Evolutionary conservation across 768 basidiomycete genomes (phyloP).

Genomic region (Kwoniella heveanensis): DNA sequence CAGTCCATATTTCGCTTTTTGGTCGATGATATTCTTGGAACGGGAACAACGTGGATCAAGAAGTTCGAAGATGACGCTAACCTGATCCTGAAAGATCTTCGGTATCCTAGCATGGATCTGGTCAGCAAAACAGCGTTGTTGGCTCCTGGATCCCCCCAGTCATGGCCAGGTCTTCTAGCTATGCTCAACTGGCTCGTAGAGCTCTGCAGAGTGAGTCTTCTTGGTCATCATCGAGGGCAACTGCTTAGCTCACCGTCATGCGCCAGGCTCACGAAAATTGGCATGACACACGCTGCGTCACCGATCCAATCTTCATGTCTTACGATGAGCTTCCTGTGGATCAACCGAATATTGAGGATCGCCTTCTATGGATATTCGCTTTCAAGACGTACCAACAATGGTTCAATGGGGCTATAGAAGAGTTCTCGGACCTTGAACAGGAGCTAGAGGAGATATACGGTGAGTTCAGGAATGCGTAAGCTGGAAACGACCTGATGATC

Average conservation of each 20-base stretch:
- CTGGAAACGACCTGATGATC: no score
- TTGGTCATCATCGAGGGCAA: no score
- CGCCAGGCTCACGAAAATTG: conserved; percentile 51
- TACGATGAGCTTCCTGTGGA: conserved; percentile 46
- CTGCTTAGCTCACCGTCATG: no score
- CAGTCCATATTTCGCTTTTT: conserved; percentile 80
- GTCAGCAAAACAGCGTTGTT: conserved; percentile 85
- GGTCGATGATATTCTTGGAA: conserved; percentile 64
- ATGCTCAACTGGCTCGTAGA: conserved; percentile 91
- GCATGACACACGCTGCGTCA: conserved; percentile 46
- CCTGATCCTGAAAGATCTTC: conserved; percentile 69
- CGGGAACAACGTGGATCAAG: conserved; percentile 61
- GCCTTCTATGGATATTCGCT: conserved; percentile 46
- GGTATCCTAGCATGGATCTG: conserved; percentile 77
- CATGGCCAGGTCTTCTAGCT: conserved; percentile 87
- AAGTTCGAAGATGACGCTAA: conserved; percentile 83
- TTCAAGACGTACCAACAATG: conserved; percentile 46
- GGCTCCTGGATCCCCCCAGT: conserved; percentile 83
- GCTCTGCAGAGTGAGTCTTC: conserved; percentile 73
- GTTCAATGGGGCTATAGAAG: conserved; percentile 57
- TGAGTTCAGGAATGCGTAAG: no score
- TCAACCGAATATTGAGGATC: conserved; percentile 44
- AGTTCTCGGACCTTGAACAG: conserved; percentile 70
- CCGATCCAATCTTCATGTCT: conserved; percentile 50
- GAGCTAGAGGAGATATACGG: conserved; percentile 64